phyloP scores from a whole-genome alignment of 306 rosid species.

The Trifolium repens region DNA sequence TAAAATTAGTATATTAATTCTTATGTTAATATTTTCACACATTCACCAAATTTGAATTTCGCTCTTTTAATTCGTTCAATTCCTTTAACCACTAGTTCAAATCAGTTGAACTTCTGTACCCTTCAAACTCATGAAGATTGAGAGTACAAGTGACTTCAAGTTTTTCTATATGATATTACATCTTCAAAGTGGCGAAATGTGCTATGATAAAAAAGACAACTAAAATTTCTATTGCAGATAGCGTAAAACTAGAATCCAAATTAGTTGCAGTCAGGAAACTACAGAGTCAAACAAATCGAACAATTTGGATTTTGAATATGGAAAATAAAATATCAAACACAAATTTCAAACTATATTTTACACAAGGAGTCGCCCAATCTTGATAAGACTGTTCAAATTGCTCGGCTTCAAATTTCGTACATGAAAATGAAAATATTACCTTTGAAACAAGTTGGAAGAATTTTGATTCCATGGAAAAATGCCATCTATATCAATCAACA shows the following conservation, averaged over 20 bases:
- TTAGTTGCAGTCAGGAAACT: neutral
- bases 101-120: neutral
- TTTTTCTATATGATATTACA: constrained; percentile 8
- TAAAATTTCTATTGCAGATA: constrained; percentile 6
- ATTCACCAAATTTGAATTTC: neutral
- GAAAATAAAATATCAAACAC: neutral
- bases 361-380: neutral
- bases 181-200: neutral
- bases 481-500: constrained; percentile 78
- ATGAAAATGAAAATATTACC: constrained; percentile 44
- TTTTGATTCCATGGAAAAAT: constrained; percentile 48
- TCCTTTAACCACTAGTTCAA: neutral
- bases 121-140: neutral
- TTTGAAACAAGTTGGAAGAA: constrained; percentile 35
- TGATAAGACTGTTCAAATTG: neutral
- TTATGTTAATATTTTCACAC: neutral
- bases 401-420: neutral
- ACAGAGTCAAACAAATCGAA: neutral
- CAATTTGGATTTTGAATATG: neutral
- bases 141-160: constrained; percentile 21
- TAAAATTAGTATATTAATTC: neutral
- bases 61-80: neutral
- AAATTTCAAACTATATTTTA: too few species aligned
- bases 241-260: neutral
- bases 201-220: neutral